Conservation (phyloP, 2,329 filamentous ascomycete genomes). For the Penicillium sp. region DNA sequence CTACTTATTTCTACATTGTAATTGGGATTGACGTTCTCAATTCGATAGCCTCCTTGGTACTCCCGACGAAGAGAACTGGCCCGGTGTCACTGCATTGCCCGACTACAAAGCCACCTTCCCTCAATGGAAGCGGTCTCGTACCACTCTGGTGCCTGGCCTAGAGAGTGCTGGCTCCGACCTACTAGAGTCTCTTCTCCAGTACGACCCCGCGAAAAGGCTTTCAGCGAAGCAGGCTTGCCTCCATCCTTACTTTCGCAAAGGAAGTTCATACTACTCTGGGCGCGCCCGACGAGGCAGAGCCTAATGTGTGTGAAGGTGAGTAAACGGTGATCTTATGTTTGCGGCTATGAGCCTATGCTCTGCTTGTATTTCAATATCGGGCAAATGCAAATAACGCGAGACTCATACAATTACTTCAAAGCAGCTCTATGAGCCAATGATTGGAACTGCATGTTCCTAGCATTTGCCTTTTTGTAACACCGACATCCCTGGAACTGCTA, state of each 20-base stretch:
- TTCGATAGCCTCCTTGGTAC: constrained; percentile 66
- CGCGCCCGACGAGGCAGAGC: constrained; percentile 20
- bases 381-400: no score
- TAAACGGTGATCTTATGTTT: no score
- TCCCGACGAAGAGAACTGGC: constrained; percentile 77
- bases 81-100: constrained; percentile 85
- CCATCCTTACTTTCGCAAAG: constrained; percentile 73
- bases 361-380: no score
- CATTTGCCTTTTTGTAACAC: no score
- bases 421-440: no score
- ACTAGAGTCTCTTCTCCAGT: constrained; percentile 70
- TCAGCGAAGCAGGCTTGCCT: constrained; percentile 83
- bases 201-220: constrained; percentile 80
- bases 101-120: constrained; percentile 91
- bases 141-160: constrained; percentile 67
- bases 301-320: no score
- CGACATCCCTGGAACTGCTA: no score
- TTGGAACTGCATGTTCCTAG: no score
- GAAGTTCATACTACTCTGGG: constrained; percentile 49
- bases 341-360: no score
- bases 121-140: constrained; percentile 75
- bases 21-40: background rate
- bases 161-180: constrained; percentile 57
- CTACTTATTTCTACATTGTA: constrained; percentile 28
- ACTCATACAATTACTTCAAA: no score